Conservation (phyloP, 345 rosid genomes). For the Populus davidiana region DNA sequence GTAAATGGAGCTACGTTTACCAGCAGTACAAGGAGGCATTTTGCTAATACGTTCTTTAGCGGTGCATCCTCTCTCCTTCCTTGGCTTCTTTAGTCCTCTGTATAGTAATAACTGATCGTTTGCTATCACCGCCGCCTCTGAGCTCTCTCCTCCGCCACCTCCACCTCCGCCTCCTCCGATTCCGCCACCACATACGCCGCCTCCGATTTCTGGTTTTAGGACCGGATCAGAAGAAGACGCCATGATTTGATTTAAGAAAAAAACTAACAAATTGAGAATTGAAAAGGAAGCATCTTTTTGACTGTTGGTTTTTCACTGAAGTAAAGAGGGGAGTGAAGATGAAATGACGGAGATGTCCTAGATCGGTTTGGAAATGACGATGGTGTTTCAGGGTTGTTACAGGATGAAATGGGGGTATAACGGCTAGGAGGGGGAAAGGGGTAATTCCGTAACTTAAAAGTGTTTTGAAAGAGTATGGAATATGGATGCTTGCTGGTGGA, state of each 20-base stretch:
- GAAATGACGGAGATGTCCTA: conserved; percentile 32
- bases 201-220: conserved; percentile 55
- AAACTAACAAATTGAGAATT: conserved; percentile 20
- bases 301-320: background rate
- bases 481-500: background rate
- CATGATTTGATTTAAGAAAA: conserved; percentile 32
- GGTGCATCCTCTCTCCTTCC: conserved; percentile 95
- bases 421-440: conserved; percentile 52
- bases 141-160: conserved; percentile 51
- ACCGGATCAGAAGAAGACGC: conserved; percentile 87
- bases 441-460: background rate
- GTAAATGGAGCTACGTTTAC: conserved; percentile 98
- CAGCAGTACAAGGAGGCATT: conserved; percentile 98
- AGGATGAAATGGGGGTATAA: conserved; percentile 28
- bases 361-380: conserved; percentile 10
- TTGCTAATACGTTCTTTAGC: conserved; percentile 98
- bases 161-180: conserved; percentile 4
- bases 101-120: conserved; percentile 76
- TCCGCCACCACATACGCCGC: conserved; percentile 20
- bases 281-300: background rate
- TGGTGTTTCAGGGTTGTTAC: background rate
- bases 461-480: conserved; percentile 20
- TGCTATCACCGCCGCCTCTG: conserved; percentile 61
- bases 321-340: background rate
- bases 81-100: conserved; percentile 84